Evolutionary conservation across 805 yeast genomes (phyloP), one percentile per base, ranked within the genome.

Genomic region (Brettanomyces custersianus): DNA sequence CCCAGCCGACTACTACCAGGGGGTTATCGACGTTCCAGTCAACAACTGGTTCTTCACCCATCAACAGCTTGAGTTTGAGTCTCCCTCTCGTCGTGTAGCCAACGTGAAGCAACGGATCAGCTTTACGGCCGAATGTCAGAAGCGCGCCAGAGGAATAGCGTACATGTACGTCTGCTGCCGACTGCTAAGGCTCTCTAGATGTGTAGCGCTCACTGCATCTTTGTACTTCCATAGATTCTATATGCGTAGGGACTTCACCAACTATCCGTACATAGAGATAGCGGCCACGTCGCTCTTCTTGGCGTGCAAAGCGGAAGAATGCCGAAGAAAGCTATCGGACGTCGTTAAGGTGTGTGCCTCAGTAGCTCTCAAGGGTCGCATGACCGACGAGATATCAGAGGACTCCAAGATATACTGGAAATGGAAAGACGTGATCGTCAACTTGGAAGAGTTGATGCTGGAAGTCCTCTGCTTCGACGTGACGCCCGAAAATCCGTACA

Each of bases 241-340:
- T 46, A 63, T 68, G 65, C 53, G 72, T 20, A 51, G 56, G 36
- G 63, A 70, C 24, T 44, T 71, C 34, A 52, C 54, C 27, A 49
- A 56, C 29, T 56, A 56, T 41, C 77, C 71, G 40, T 64, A 65
- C 35, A 74, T 65, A 42, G 74, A 74, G 39, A 57, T 66, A 6
- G 77, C 67, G 0, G 74, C 72, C 2, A 63, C 75, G 3, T 52
- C 70, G 21, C 43, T 74, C 13, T 73, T 73, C 43, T 52, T 73
- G 19, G 77, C 77, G 4, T 61, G 72, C 36, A 73, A 73, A 40
- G 63, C 71, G 6, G 76, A 72, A 36, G 80, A 73, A 38, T 61
- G 72, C 21, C 60, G 66, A 23, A 57, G 79, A 20, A 51, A 64
- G 26, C 49, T 73, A 20, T 51, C 65, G 28, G 77, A 72, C 36